Percentiles rank a stretch among this genome's conserved stretches.
Evolutionary conservation across 2,329 filamentous ascomycete species (phyloP).

Genomic region (Calycina herbarum): DNA sequence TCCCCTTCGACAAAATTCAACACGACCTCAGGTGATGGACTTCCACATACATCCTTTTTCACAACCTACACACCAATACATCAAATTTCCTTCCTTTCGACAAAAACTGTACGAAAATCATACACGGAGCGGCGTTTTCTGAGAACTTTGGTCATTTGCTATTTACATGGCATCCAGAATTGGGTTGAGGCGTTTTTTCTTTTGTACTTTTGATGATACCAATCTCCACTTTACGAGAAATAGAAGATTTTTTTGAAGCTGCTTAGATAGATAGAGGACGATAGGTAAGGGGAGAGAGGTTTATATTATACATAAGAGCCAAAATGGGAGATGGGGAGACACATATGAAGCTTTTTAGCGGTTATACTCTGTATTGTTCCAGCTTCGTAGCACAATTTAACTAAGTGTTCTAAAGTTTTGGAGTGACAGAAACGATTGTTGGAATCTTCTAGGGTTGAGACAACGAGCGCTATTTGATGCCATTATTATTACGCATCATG

Average conservation of each 20-base stretch:
- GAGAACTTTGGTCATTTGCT: neutral
- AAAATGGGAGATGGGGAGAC: too few species aligned
- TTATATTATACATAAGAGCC: neutral
- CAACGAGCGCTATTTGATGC: too few species aligned
- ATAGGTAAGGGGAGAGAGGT: too few species aligned
- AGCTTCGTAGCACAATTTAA: too few species aligned
- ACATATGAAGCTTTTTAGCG: too few species aligned
- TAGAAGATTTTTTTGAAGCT: neutral
- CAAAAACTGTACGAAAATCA: neutral
- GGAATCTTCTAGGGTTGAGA: too few species aligned
- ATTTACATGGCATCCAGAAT: neutral
- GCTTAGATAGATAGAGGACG: neutral
- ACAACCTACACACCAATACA: neutral
- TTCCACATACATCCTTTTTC: too few species aligned
- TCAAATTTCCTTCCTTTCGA: neutral
- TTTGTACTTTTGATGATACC: neutral
- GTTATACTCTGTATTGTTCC: too few species aligned
- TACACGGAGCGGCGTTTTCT: neutral
- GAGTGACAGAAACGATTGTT: too few species aligned
- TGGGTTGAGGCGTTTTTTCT: neutral
- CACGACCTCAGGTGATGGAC: neutral
- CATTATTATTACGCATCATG: too few species aligned
- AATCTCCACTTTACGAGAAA: neutral
- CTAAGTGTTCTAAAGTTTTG: too few species aligned
- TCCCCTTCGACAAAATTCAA: neutral